A percentile compares a stretch with the other conserved stretches of the same genome.
Conservation (phyloP, 208 protist species). For the Entamoeba dispar region DNA sequence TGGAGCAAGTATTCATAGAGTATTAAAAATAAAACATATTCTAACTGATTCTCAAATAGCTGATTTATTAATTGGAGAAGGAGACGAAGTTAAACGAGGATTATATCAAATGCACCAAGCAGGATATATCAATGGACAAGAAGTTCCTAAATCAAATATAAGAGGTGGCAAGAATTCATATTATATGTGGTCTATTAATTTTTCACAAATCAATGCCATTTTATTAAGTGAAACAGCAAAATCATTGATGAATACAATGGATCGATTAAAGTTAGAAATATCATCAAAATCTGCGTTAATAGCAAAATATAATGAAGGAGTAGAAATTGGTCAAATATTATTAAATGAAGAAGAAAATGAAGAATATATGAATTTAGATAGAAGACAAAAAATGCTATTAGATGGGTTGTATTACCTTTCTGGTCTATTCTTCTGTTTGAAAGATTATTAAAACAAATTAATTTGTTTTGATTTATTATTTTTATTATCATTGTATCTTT, state of each 20-base stretch:
- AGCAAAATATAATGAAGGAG: not conserved
- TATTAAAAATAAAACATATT: not conserved
- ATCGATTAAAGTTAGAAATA: not conserved
- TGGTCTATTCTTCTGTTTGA: not conserved
- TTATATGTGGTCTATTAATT: not conserved
- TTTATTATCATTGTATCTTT: too few relatives aligned
- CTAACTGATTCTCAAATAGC: not conserved
- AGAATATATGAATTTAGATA: not conserved
- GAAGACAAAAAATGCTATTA: not conserved
- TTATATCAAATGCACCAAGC: not conserved
- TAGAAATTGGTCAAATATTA: not conserved
- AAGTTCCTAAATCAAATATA: not conserved
- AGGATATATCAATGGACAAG: not conserved
- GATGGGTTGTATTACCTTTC: not conserved
- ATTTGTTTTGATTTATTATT: too few relatives aligned
- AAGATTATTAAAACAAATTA: not conserved
- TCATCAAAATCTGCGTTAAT: not conserved
- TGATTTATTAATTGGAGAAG: not conserved
- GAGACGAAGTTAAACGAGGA: not conserved
- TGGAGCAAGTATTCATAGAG: not conserved
- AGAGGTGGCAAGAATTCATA: not conserved
- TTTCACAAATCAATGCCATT: not conserved
- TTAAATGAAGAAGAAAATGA: not conserved
- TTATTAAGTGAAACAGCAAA: not conserved
- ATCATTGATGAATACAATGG: not conserved